Evolutionary conservation across 2,329 filamentous ascomycete genomes (phyloP).

Genomic region (Leptographium galeiforme): DNA sequence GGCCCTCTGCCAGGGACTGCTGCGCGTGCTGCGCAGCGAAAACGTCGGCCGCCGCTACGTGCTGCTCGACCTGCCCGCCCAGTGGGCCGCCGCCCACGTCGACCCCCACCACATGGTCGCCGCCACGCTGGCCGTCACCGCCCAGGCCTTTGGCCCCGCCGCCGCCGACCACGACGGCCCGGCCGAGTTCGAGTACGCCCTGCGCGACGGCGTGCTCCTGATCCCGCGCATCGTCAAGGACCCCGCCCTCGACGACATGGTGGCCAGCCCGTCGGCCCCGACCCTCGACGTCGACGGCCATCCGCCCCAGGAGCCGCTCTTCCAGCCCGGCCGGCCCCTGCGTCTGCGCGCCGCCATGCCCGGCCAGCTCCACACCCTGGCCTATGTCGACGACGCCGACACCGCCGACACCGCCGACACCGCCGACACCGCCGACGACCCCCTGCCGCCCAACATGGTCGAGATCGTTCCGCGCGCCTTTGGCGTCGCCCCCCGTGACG

Average conservation of each 20-base stretch:
- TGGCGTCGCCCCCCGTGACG: slow-evolving; percentile 13
- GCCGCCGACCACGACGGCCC: slow-evolving; percentile 13
- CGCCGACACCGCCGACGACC: slow-evolving; percentile 12
- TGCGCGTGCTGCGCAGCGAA: slow-evolving; percentile 16
- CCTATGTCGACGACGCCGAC: slow-evolving; percentile 24
- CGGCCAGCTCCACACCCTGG: slow-evolving; percentile 20
- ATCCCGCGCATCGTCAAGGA: slow-evolving; percentile 22
- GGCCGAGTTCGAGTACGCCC: slow-evolving; percentile 28
- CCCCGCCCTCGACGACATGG: slow-evolving; percentile 25
- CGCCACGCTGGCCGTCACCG: slow-evolving; percentile 20
- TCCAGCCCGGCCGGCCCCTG: slow-evolving; percentile 17
- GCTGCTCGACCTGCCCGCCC: slow-evolving; percentile 15
- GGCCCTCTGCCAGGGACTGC: slow-evolving; percentile 13
- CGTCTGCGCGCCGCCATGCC: slow-evolving; percentile 1
- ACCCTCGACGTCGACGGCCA: too few species aligned
- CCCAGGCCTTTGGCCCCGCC: slow-evolving; percentile 19
- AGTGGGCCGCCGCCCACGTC: not conserved
- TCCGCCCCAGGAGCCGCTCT: slow-evolving; percentile 18
- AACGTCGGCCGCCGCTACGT: slow-evolving; percentile 11
- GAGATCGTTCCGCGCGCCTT: not conserved
- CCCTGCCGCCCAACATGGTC: not conserved
- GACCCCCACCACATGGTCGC: not conserved
- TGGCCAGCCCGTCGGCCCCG: slow-evolving; percentile 28
- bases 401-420: slow-evolving; percentile 17
- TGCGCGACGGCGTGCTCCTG: slow-evolving; percentile 23